Evolutionary conservation across 768 basidiomycete genomes (phyloP), one percentile per base, ranked within the genome.

Genomic region (Suillus cothurnatus): DNA sequence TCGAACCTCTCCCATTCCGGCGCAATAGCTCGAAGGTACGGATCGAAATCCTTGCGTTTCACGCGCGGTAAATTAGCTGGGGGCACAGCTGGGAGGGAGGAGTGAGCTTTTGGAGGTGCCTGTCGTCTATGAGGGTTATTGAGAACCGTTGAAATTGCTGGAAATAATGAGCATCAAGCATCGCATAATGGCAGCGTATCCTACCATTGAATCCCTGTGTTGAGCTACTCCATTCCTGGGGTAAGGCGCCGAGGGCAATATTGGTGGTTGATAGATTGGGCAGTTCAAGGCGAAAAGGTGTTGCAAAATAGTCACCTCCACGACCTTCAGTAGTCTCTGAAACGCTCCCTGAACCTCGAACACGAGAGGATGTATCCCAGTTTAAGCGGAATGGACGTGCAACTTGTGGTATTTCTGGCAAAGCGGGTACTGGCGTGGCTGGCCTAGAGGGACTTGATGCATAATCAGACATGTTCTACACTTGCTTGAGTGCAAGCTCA

Each of bases 141-240:
- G 61, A 97, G 85, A 32, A 97, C 93, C 21, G 93, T 95, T 11
- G 95, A 96, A 68, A 97, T 95, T 45, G 95, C 96, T 97, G 74
- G 17, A 56, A 23, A n/a, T 31, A 64, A 71, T 49, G 69, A 69
- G 58, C 41, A 61, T 12, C 38, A 26, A 8, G 7, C n/a, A 32
- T 52, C n/a, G 32, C 21, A 38, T 21, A 11, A 58, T n/a, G 45
- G 19, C 8, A 39, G 47, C 49, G 31, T 32, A 34, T 77, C 86
- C 64, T 74, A 93, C 94, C 94, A 74, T 97, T 92, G 79, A 97
- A 96, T 9, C 95, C 95, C 70, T 93, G 90, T 53, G 85, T 87
- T 19, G 90, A 81, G 73, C 91, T 92, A 70, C 90, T 92, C 92
- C 92, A 94, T 73, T 90, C 86, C 31, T 81, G 73, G 0, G 88